Evolutionary conservation across 1,284 basidiomycete genomes (phyloP), one percentile per base, ranked within the genome.

Genomic region (Cutaneotrichosporon arboriforme): DNA sequence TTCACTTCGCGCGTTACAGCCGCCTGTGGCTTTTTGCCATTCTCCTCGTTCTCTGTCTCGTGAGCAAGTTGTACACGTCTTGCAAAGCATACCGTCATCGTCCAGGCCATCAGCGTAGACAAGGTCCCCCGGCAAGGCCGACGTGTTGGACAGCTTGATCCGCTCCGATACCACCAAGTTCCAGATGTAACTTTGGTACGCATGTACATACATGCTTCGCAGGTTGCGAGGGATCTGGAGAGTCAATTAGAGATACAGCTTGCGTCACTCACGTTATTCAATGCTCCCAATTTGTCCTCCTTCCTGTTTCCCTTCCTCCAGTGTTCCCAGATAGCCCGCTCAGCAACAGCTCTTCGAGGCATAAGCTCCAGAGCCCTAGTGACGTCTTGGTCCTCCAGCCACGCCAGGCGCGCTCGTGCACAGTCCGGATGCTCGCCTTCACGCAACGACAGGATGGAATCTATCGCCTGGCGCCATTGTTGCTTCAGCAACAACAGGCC

Each of bases 121-220:
- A 13, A 97, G 78, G 70, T 99, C 96, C 0, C 96, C 96, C 9
- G 83, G 82, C 23, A 93, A 80, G 1, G 90, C 84, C 55, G 81
- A 81, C 13, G 85, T 83, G 15, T 82, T 78, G 1, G 93, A 92
- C 68, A 87, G 84, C 59, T 83, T 83, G 63, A 97, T 85, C 14
- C 96, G 84, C 72, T 94, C 90, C 13, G 92, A 96, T 20, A 92
- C 89, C 52, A 97, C 84, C 41, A 89, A 83, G 74, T 98, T 99
- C 96, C 94, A 99, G 26, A 98, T 85, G 66, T 97, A 98, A 15
- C 90, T 94, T 73, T 99, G 96, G 73, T 97, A 98, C 35, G 94
- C 93, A 74, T 99, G 96, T 44, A 97, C 84, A 69, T 98, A 98
- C 90, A 99, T 97, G 58, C 94, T 78, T 45, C 93, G 82, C 59